phyloP scores from a whole-genome alignment of 495 filamentous ascomycete genomes.

The Aspergillus asperescens region DNA sequence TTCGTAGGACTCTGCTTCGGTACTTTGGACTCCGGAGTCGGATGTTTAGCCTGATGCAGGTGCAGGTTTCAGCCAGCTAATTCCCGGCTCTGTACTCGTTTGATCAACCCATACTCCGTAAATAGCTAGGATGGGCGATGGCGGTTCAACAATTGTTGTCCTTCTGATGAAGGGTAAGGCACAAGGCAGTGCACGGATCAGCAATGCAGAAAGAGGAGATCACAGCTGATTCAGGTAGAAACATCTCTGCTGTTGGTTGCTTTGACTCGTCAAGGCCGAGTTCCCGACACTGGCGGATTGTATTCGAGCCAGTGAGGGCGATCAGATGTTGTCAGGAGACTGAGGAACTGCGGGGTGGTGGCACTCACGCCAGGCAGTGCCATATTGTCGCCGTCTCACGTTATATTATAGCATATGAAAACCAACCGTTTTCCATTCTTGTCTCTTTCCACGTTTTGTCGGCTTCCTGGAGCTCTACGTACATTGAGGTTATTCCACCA shows the following conservation, averaged over 20 bases:
- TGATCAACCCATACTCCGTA: too few relatives aligned
- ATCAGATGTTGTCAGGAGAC: slow-evolving; percentile 15
- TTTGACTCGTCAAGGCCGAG: neutral
- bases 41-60: slow-evolving; percentile 1
- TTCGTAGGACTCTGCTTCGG: too few relatives aligned
- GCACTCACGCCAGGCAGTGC: too few relatives aligned
- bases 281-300: slow-evolving; percentile 2
- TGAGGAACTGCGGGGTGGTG: slow-evolving; percentile 13
- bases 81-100: neutral
- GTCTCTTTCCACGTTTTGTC: too few relatives aligned
- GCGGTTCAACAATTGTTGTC: neutral
- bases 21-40: too few relatives aligned
- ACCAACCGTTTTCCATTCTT: too few relatives aligned
- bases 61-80: neutral
- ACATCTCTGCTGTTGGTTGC: neutral
- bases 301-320: slow-evolving; percentile 12
- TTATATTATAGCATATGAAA: too few relatives aligned
- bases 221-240: slow-evolving; percentile 2
- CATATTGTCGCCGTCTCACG: neutral
- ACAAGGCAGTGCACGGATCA: slow-evolving; percentile 17
- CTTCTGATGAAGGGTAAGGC: neutral
- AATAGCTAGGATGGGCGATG: too few relatives aligned
- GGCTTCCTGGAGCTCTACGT: too few relatives aligned
- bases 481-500: neutral
- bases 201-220: slow-evolving; percentile 7